Evolutionary conservation across 768 basidiomycete genomes (phyloP), one percentile per base, ranked within the genome.

Genomic region (Tricholoma flavovirens): DNA sequence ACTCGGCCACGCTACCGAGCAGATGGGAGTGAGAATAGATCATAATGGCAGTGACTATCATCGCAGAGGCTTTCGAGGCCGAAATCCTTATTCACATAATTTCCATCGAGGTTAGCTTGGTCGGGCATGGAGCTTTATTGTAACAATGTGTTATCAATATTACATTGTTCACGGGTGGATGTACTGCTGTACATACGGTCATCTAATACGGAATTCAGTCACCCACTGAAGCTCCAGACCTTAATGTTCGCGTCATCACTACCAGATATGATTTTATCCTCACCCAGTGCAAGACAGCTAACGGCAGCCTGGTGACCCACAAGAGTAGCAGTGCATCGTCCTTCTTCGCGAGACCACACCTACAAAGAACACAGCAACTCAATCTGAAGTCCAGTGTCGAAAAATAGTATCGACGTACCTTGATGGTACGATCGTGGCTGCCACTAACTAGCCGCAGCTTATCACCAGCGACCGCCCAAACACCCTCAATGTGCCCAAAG

Each of bases 401-500:
- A 36, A 26, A 51, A 45, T 1, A 14, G 54, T 56, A 52, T 43
- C 54, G 32, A 68, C 82, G 59, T 50, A 93, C 94, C 84, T 97
- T 97, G 77, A 97, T 89, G n/a, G 93, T 97, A 26, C 93, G 83
- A 72, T 97, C 93, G 67, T 98, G 96, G 65, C 93, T 95, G 6
- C 86, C 95, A 53, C 90, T 94, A 22, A 94, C 93, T 49, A 99
- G 75, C 53, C 96, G 78, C 64, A 98, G 77, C 66, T 93, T 89
- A 70, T 99, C 94, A 61, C 88, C 86, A 21, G 93, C 93, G 29
- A 98, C 89, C 3, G 86, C 87, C 97, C 97, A 99, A 15, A 99
- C 93, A 53, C 97, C 97, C 67, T 99, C 97, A 63, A 98, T 94
- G 69, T 98, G 95, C 1, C 95, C 97, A 69, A 99, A 99, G 59